Base-by-base conservation (phyloP, 1,284 basidiomycete genomes). In the Phenoliferia sp. region DNA sequence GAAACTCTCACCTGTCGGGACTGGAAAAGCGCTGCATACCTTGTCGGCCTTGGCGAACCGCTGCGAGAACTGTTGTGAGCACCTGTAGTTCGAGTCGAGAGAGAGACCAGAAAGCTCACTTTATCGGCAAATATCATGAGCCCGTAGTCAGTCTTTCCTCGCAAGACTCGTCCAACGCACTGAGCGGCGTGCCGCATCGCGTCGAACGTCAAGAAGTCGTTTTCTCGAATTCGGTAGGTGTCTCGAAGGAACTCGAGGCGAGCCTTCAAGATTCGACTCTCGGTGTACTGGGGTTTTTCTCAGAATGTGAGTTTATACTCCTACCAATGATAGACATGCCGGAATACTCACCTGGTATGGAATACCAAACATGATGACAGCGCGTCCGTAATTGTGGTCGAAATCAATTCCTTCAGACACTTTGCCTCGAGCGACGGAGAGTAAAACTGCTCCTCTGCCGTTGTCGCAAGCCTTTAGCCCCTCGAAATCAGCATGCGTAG, bases 381-480 rank as follows among this genome's bases (percentile, higher is more conserved):
- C 96, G 64, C 96, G 87, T 9, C 96, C 96, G 78, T 99, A 99
- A 78, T 97, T 95, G 74, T 99, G 96, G 79, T 99, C 96, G 77
- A 99, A 99, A 86, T 99, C 96, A 77, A 99, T 99, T 6, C 96
- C 96, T 81, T 99, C 96, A 0, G 96, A 99, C 0, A 99, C 96
- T 80, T 99, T 99, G 9, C 96, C 96, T 83, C 96, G 87, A 28
- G 96, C 96, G 56, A 99, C 96, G 29, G 95, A 98, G 29, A 99
- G 84, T 52, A 99, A 82, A 50, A 99, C 94, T 9, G 96, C 96
- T 0, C 96, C 96, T 63, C 96, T 87, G 29, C 96, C 96, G 77
- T 99, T 99, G 80, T 99, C 94, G 79, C 96, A 99, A 33, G 96
- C 96, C 91, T 94, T 66, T 5, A 4, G 1, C 6, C 2, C 36